Evolutionary conservation across 805 yeast species (phyloP).

Genomic region (Yarrowia bubula): DNA sequence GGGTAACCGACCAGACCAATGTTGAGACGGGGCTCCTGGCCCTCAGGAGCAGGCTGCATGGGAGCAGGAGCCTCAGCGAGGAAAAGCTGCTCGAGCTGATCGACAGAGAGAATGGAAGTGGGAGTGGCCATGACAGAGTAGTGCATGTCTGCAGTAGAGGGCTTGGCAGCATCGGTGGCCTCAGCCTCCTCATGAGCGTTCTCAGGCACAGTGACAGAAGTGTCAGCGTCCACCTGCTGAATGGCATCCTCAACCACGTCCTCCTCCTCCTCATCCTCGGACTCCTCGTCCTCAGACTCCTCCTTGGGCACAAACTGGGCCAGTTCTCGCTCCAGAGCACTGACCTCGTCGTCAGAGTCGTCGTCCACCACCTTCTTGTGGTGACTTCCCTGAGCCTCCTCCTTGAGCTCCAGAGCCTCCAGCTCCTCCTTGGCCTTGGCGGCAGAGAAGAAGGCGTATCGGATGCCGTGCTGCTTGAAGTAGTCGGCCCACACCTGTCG

Average conservation of each 20-base stretch:
- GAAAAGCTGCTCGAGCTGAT: slow-evolving; percentile 80
- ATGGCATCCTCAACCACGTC: slow-evolving; percentile 16
- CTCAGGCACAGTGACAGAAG: slow-evolving; percentile 27
- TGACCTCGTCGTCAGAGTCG: slow-evolving; percentile 29
- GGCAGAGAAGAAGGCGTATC: slow-evolving; percentile 91
- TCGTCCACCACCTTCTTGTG: slow-evolving; percentile 32
- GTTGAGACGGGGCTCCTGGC: slow-evolving; percentile 60
- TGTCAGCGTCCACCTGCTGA: slow-evolving; percentile 37
- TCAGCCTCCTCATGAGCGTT: slow-evolving; percentile 19
- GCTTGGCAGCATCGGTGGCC: background rate
- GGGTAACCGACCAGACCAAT: slow-evolving; percentile 98
- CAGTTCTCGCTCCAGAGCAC: slow-evolving; percentile 34
- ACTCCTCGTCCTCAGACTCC: slow-evolving; percentile 30
- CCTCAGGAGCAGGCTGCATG: slow-evolving; percentile 48
- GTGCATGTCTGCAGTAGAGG: slow-evolving; percentile 23
- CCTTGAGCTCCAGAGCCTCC: slow-evolving; percentile 55
- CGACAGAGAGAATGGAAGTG: slow-evolving; percentile 72
- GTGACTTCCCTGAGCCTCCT: slow-evolving; percentile 32
- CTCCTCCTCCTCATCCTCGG: slow-evolving; percentile 31
- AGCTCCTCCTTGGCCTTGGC: slow-evolving; percentile 73
- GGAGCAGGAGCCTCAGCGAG: slow-evolving; percentile 65
- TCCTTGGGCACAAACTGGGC: slow-evolving; percentile 35
- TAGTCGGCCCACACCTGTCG: slow-evolving; percentile 85
- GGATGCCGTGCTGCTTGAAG: slow-evolving; percentile 64
- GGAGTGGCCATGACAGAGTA: slow-evolving; percentile 43